A percentile compares a stretch with the other conserved stretches of the same genome.
Evolutionary conservation across 345 rosid genomes (phyloP).

Genomic region (Leavenworthia alabamica): DNA sequence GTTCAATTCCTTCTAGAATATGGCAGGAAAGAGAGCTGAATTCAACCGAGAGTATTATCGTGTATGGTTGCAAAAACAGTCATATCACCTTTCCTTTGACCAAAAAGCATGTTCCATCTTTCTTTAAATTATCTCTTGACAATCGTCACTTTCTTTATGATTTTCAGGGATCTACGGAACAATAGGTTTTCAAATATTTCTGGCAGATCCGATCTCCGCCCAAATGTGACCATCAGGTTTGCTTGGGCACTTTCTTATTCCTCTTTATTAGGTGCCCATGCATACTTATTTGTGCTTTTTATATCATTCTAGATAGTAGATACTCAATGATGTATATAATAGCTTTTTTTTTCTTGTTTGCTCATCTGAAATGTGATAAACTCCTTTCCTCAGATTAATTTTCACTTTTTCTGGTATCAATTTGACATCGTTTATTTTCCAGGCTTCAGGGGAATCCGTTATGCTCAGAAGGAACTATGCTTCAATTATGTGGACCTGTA

Average conservation of each 20-base stretch:
- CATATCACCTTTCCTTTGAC: conserved; percentile 11
- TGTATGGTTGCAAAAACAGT: conserved; percentile 47
- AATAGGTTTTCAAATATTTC: conserved; percentile 52
- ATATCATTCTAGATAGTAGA: background rate
- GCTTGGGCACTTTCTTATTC: conserved; percentile 31
- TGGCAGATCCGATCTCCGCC: conserved; percentile 54
- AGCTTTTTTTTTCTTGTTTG: background rate
- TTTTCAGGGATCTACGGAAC: conserved; percentile 76
- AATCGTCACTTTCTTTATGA: background rate
- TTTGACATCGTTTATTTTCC: conserved; percentile 26
- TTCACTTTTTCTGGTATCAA: no score
- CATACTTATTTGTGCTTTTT: conserved; percentile 5
- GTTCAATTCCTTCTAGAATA: conserved; percentile 57
- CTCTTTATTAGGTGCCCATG: background rate
- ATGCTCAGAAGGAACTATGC: conserved; percentile 39
- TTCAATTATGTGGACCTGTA: conserved; percentile 42
- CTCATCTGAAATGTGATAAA: background rate
- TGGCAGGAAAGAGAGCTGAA: conserved; percentile 64
- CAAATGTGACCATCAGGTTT: conserved; percentile 73
- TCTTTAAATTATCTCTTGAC: no score
- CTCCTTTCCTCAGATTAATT: no score
- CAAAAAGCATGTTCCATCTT: conserved; percentile 7
- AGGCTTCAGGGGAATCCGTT: conserved; percentile 91
- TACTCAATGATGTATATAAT: background rate
- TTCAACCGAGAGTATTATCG: conserved; percentile 40